Evolutionary conservation across 345 rosid genomes (phyloP), one percentile per base, ranked within the genome.

Genomic region (Salix viminalis): DNA sequence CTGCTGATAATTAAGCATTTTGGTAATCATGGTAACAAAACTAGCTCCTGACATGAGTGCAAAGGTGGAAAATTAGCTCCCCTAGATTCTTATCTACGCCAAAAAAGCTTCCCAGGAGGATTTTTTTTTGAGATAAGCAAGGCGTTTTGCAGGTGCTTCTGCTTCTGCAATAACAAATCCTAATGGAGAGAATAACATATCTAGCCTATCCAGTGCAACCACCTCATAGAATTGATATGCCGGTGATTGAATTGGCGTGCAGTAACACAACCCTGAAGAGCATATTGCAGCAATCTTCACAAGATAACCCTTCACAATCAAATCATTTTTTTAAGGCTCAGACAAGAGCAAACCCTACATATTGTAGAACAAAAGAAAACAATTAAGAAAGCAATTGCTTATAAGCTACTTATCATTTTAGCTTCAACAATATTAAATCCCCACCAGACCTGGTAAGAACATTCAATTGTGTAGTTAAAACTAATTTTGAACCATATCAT

Each of bases 371-470:
- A 23, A 34, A 44, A n/a, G 28, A 7, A 77, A 64, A 41, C 28
- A 73, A 61, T 30, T 15, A 44, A 72, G 36, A 74, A 81, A 70
- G 77, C 12, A 36, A 50, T 77, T 75, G 79, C 81, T 81, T 81
- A 13, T 65, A 84, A 76, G 83, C 73, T 76, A 84, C 84, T 81
- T 50, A 74, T 46, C 36, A 56, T 42, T 72, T 64, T 77, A 56
- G 28, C 79, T 74, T 72, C 39, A 60, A 48, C 34, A 70, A 58
- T 23, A 70, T 68, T 76, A 42, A 26, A 39, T 19, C 8, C 15
- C 68, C 30, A 78, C 80, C 85, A 79, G 70, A 82, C 76, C 48
- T 6, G 56, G 56, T 26, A 76, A 64, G 21, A n/a, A 71, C 18
- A 37, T 42, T 39, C 28, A 65, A 71, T 58, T 76, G 67, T 70